Evolutionary conservation across 768 basidiomycete genomes (phyloP).

Genomic region (Amanita rimosa): DNA sequence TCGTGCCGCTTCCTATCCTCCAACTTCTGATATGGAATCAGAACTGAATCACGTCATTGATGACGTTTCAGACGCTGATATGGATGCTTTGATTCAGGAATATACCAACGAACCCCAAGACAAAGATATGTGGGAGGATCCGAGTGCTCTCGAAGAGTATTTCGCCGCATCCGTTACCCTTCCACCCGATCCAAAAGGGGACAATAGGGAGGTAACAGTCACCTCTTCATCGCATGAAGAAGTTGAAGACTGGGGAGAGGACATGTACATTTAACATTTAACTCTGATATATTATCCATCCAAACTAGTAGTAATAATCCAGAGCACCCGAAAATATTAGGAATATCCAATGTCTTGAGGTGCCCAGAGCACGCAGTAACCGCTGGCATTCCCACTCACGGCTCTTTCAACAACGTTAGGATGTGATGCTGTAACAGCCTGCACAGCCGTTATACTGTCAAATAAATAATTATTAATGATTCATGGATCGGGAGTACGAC

Average conservation of each 20-base stretch:
- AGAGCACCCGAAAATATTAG: neutral
- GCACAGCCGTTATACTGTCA: constrained; percentile 64
- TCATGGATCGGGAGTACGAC: constrained; percentile 8
- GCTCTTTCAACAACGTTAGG: constrained; percentile 64
- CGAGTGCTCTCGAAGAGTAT: constrained; percentile 1
- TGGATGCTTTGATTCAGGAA: constrained; percentile 20
- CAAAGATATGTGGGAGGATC: constrained; percentile 2
- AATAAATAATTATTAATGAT: constrained; percentile 1
- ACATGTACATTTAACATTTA: constrained; percentile 5
- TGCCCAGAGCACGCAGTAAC: constrained; percentile 76
- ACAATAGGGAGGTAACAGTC: neutral
- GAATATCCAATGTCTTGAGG: constrained; percentile 18
- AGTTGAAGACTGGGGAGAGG: constrained; percentile 6
- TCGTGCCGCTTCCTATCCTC: constrained; percentile 21
- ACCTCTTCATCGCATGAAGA: neutral
- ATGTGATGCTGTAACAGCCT: constrained; percentile 87
- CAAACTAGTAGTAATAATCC: neutral
- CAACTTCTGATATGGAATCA: constrained; percentile 27
- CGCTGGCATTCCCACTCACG: constrained; percentile 70
- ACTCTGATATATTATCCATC: neutral
- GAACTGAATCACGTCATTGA: constrained; percentile 14
- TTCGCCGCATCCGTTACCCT: neutral
- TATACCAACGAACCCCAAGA: neutral
- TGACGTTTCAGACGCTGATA: constrained; percentile 25
- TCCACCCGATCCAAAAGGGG: neutral